A percentile compares a stretch with the other conserved stretches of the same genome.
phyloP scores from a whole-genome alignment of 306 rosid genomes.

The Gillenia trifoliata region DNA sequence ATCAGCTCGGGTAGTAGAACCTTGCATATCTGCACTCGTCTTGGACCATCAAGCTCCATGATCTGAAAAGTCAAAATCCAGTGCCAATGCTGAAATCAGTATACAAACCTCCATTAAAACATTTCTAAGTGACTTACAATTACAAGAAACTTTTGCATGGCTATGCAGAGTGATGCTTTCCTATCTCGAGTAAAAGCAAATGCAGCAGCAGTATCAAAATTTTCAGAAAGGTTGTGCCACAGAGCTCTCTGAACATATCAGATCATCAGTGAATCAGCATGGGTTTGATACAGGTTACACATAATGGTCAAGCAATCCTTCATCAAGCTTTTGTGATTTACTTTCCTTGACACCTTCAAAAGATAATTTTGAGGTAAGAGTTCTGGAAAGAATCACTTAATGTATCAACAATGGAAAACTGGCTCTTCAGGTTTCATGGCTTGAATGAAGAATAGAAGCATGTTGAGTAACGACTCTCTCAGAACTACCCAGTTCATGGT shows the following conservation, averaged over 20 bases:
- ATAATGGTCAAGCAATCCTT: constrained; percentile 54
- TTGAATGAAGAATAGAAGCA: constrained; percentile 40
- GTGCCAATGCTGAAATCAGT: constrained; percentile 13
- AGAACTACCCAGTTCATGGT: constrained; percentile 57
- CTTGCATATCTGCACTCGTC: constrained; percentile 61
- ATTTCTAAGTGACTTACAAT: constrained; percentile 42
- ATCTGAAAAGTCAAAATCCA: constrained; percentile 47
- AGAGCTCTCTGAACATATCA: constrained; percentile 28
- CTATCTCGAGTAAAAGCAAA: constrained; percentile 58
- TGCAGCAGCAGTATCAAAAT: constrained; percentile 31
- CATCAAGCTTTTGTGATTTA: constrained; percentile 63
- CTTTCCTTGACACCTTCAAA: constrained; percentile 72
- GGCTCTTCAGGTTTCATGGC: constrained; percentile 15
- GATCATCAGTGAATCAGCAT: constrained; percentile 33
- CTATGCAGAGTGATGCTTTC: constrained; percentile 46
- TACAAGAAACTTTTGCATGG: constrained; percentile 53
- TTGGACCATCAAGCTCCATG: constrained; percentile 73
- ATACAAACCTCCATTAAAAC: constrained; percentile 1
- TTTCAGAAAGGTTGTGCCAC: constrained; percentile 28
- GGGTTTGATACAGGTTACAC: constrained; percentile 53
- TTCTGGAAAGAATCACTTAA: neutral
- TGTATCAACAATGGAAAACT: constrained; percentile 13
- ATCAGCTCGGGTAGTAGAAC: constrained; percentile 70
- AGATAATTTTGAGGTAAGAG: constrained; percentile 15
- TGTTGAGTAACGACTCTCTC: constrained; percentile 75